A percentile compares a stretch with the other conserved stretches of the same genome.
phyloP scores from a whole-genome alignment of 2,329 filamentous ascomycete genomes.

The Cryphonectria parasitica region DNA sequence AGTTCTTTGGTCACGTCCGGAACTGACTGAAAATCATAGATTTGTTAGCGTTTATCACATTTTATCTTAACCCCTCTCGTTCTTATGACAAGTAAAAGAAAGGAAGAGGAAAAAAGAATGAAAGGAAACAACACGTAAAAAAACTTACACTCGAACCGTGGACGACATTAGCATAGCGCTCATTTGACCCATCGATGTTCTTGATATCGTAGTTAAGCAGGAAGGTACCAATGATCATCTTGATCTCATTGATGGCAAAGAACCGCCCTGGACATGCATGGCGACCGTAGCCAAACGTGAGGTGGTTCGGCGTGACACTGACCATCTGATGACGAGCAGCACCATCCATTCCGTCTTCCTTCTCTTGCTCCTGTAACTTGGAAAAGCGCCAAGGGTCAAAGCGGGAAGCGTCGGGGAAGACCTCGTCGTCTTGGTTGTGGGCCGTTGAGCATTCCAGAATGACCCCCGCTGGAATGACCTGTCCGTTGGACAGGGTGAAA shows the following conservation, averaged over 20 bases:
- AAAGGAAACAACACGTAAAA: not conserved
- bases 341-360: not conserved
- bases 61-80: not conserved
- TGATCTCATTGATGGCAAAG: slow-evolving; percentile 35
- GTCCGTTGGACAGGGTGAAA: not conserved
- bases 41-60: not conserved
- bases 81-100: not conserved
- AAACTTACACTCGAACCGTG: not conserved
- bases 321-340: slow-evolving; percentile 39
- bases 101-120: too few relatives aligned
- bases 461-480: not conserved
- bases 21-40: not conserved
- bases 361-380: not conserved
- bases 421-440: not conserved
- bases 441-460: not conserved
- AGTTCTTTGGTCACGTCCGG: not conserved
- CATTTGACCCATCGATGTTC: not conserved
- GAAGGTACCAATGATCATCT: slow-evolving; percentile 32
- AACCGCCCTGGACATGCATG: slow-evolving; percentile 40
- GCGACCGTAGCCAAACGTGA: slow-evolving; percentile 41
- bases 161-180: not conserved
- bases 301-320: slow-evolving; percentile 37
- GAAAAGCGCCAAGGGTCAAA: slow-evolving; percentile 44
- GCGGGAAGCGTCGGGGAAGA: slow-evolving; percentile 45
- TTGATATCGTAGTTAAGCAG: slow-evolving; percentile 25